Evolutionary conservation across 371 early-diverging fungal genomes (phyloP).

Genomic region (Mucor mucedo): DNA sequence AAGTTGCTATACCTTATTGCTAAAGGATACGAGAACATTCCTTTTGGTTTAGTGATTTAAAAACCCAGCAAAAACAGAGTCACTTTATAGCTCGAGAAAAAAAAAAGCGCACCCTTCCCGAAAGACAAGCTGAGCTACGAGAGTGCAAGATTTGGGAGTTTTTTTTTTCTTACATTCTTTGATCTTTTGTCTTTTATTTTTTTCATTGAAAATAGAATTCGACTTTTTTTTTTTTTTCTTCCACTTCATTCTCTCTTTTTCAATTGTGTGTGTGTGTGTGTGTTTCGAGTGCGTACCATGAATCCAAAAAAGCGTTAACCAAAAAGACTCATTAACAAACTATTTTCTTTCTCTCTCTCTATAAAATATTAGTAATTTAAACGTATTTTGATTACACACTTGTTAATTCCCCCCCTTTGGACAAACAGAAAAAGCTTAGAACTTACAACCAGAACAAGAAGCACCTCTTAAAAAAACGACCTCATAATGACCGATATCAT

Average conservation of each 20-base stretch:
- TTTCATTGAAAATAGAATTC: not conserved
- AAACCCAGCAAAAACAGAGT: not conserved
- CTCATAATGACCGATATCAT: constrained; percentile 45
- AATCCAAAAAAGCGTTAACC: not conserved
- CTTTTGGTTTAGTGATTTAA: too few species aligned
- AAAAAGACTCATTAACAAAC: not conserved
- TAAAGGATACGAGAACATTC: too few species aligned
- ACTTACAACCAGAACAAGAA: too few species aligned
- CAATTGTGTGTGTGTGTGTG: constrained; percentile 3
- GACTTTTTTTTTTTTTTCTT: not conserved
- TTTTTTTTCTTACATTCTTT: not conserved
- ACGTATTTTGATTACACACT: too few species aligned
- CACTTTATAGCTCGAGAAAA: not conserved
- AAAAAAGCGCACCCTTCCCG: not conserved
- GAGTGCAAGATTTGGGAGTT: not conserved
- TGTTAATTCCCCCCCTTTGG: not conserved
- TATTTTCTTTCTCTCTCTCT: not conserved
- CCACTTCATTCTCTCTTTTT: not conserved
- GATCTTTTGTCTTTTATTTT: constrained; percentile 4
- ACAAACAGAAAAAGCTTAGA: not conserved
- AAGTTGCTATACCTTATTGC: too few species aligned
- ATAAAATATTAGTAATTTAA: too few species aligned
- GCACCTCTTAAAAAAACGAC: not conserved
- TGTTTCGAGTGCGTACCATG: constrained; percentile 1
- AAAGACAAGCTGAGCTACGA: too few species aligned